A percentile compares a stretch with the other conserved stretches of the same genome.
phyloP scores from a whole-genome alignment of 2,329 filamentous ascomycete genomes.

The Trichophyton mentagrophytes region DNA sequence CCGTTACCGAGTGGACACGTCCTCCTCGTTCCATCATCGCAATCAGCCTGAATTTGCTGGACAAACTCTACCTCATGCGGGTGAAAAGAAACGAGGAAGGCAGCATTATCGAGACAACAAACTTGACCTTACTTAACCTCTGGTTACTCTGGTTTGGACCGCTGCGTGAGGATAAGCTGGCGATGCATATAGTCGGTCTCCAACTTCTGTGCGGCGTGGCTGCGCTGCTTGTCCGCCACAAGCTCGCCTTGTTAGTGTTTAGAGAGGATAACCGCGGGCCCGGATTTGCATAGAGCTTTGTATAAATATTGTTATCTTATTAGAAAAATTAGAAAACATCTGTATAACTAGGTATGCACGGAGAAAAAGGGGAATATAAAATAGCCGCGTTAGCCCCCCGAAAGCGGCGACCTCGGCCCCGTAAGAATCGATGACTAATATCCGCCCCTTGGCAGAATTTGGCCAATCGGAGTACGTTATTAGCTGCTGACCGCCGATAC shows the following conservation, averaged over 20 bases:
- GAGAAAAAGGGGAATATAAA: neutral
- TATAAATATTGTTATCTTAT: neutral
- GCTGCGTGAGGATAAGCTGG: constrained; percentile 72
- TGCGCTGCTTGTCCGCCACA: constrained; percentile 75
- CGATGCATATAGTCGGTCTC: constrained; percentile 64
- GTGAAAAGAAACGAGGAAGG: constrained; percentile 56
- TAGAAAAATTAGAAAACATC: neutral
- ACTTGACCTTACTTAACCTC: constrained; percentile 86
- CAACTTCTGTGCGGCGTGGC: constrained; percentile 65
- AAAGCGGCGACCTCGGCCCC: constrained; percentile 7
- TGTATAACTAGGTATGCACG: too few relatives aligned
- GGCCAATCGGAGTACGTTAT: constrained; percentile 7
- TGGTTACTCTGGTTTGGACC: constrained; percentile 95
- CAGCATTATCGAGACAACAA: constrained; percentile 64
- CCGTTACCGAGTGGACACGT: constrained; percentile 61
- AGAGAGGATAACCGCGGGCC: constrained; percentile 61
- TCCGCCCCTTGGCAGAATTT: constrained; percentile 4
- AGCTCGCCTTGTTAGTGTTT: constrained; percentile 76
- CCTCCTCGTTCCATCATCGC: constrained; percentile 57
- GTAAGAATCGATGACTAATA: neutral
- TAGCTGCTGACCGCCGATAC: constrained; percentile 10
- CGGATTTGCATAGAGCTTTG: constrained; percentile 6
- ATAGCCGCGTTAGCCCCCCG: neutral
- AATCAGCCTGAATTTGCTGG: constrained; percentile 53
- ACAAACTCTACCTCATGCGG: constrained; percentile 53